These are phyloP conservation scores for Podospora australis DNA, from an alignment of 495 filamentous ascomycete species.

Conservation along the genomic window DNA sequence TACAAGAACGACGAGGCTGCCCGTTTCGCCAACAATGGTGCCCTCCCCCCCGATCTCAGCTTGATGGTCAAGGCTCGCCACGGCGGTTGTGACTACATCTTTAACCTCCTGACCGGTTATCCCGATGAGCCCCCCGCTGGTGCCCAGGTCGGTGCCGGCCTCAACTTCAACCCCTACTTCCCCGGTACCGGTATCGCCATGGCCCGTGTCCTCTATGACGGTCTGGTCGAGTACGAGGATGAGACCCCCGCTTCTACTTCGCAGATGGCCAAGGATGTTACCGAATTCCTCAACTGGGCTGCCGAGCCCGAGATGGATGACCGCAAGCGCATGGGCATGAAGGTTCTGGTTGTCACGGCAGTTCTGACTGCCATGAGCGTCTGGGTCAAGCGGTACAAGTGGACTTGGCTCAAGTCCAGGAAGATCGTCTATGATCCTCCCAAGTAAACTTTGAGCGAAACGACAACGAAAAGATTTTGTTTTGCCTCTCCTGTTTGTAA, in stretches of 20 bases:
- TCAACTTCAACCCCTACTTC: conserved; percentile 99
- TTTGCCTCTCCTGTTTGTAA: conserved; percentile 37
- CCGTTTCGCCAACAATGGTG: conserved; percentile 95
- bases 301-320: conserved; percentile 99
- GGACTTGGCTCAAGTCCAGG: conserved; percentile 88
- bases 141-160: conserved; percentile 67
- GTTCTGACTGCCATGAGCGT: conserved; percentile 80
- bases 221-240: conserved; percentile 97
- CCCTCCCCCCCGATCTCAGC: conserved; percentile 93
- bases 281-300: conserved; percentile 98
- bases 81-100: conserved; percentile 98
- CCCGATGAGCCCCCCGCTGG: conserved; percentile 94
- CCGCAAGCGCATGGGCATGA: conserved; percentile 98
- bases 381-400: conserved; percentile 99
- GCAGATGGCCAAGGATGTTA: conserved; percentile 99
- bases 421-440: conserved; percentile 86
- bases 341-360: conserved; percentile 72
- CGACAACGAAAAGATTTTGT: conserved; percentile 5
- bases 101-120: conserved; percentile 94
- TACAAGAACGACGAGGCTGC: conserved; percentile 99
- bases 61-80: conserved; percentile 97
- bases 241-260: conserved; percentile 88
- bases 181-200: conserved; percentile 98
- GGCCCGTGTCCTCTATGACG: conserved; percentile 96
- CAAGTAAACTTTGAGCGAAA: conserved; percentile 26